phyloP scores from a whole-genome alignment of 352 stramenopile genomes.

The Globisporangium abappressorium region DNA sequence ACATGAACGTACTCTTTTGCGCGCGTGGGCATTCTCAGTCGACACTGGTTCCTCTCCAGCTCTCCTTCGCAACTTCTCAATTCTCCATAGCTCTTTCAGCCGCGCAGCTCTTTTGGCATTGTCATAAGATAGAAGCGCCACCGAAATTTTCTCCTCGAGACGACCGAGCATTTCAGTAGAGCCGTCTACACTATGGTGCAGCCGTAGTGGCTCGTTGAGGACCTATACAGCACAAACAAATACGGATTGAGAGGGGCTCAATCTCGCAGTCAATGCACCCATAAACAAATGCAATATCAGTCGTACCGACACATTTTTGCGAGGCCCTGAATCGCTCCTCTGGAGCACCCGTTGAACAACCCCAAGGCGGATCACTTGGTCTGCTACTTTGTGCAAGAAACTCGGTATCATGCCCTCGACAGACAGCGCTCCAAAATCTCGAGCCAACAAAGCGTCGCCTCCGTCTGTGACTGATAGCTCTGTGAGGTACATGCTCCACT shows the following conservation, averaged over 20 bases:
- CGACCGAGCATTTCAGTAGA: constrained; percentile 5
- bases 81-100: background rate
- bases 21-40: background rate
- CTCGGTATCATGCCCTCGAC: constrained; percentile 29
- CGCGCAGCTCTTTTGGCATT: background rate
- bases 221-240: constrained; percentile 6
- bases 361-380: constrained; percentile 29
- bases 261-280: background rate
- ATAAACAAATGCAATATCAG: background rate
- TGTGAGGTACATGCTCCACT: constrained; percentile 35
- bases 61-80: background rate
- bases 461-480: constrained; percentile 23
- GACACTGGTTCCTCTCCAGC: background rate
- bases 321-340: constrained; percentile 8
- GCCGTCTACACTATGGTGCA: background rate
- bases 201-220: constrained; percentile 6
- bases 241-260: background rate
- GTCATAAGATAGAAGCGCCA: background rate
- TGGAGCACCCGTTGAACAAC: constrained; percentile 40
- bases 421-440: constrained; percentile 11
- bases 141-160: constrained; percentile 7
- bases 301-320: constrained; percentile 6
- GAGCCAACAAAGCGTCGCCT: constrained; percentile 31
- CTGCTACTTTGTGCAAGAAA: constrained; percentile 27
- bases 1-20: constrained; percentile 1